Evolutionary conservation across 2,329 filamentous ascomycete species (phyloP), one percentile per base, ranked within the genome.

Genomic region (Cladosporium sp.): DNA sequence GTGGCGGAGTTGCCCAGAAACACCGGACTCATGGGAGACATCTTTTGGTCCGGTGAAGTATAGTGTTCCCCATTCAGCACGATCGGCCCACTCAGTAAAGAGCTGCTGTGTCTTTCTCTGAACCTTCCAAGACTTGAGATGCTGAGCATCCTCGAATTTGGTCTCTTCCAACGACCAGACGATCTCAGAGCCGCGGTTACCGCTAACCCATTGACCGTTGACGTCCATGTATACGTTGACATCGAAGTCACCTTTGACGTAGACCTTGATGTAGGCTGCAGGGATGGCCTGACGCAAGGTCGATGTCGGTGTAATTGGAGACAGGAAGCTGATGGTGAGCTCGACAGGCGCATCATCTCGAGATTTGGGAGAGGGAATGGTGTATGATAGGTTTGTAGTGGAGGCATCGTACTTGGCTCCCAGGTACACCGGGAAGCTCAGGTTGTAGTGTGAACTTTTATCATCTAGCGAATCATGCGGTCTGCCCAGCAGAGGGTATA

Each of bases 1-100:
- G 69, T 87, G 86, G 62, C 92, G 86, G 26, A 95, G 80, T 10
- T 83, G 68, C 2, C 82, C 84, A 7, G 92, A 90, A 24, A 87
- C 88, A 34, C 91, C 92, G 68, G 86, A 87, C 78, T 94, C 88
- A 74, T 93, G 89, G 30, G 85, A 82, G 21, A 86, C 87, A 74
- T 89, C 85, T 69, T 83, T 80, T 26, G 92, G 91, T 1, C 84
- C 92, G 26, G 90, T 90, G 75, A 96, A 92, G 77, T 92, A 86
- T 66, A 96, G 78, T 32, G 88, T 90, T 4, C 92, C 92, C 92
- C 92, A 96, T 85, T 96, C 92, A 0, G 90, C 86, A 52, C 89
- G 89, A 72, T 96, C 92, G 52, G 79, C 79, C 65, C 85, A 85
- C 77, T 96, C 92, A 0, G 90, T 91, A 64, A 95, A 86, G n/a